phyloP scores from a whole-genome alignment of 2,329 filamentous ascomycete genomes.

The Leptographium galeiforme region DNA sequence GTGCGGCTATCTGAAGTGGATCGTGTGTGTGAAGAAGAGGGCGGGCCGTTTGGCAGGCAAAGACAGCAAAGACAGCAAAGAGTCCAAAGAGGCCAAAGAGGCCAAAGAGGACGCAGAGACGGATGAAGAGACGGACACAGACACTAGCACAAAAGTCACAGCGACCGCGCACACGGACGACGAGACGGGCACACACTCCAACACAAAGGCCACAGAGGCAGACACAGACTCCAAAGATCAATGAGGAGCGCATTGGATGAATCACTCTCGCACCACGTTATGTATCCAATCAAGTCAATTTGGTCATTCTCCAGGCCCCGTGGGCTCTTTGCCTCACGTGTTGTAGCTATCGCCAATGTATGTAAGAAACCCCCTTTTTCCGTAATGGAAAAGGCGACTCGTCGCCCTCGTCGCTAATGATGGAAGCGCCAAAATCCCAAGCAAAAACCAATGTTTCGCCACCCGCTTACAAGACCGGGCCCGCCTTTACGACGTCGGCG shows the following conservation, averaged over 20 bases:
- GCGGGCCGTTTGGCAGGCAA: background rate
- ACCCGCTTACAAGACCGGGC: slow-evolving; percentile 26
- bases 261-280: too few species aligned
- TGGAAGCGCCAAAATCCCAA: background rate
- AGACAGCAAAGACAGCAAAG: too few species aligned
- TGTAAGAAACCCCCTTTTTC: background rate
- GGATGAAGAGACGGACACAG: too few species aligned
- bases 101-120: background rate
- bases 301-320: background rate
- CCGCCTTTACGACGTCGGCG: slow-evolving; percentile 59
- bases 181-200: too few species aligned
- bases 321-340: slow-evolving; percentile 1
- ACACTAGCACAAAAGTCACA: too few species aligned
- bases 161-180: too few species aligned
- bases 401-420: background rate
- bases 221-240: too few species aligned
- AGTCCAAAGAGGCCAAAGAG: too few species aligned
- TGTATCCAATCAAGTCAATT: background rate
- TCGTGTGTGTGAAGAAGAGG: slow-evolving; percentile 30
- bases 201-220: too few species aligned
- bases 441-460: background rate
- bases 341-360: background rate
- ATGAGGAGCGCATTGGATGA: too few species aligned
- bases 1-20: slow-evolving; percentile 36
- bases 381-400: background rate